A percentile compares a stretch with the other conserved stretches of the same genome.
Evolutionary conservation across 257 asterid species (phyloP).

Genomic region (Hygrophila difformis): DNA sequence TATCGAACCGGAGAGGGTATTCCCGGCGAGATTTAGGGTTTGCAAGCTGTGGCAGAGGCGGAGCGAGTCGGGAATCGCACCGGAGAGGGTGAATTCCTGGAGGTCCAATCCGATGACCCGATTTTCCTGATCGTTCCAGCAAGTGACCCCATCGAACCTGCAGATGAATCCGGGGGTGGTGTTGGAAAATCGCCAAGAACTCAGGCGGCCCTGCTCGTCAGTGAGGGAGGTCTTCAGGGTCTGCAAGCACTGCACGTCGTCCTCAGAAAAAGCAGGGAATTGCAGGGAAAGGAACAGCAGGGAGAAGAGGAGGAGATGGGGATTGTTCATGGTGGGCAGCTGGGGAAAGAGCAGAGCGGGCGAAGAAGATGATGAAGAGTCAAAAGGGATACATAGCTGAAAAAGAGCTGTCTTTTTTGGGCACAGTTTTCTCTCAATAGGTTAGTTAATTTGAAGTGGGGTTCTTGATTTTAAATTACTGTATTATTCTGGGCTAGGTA

Average conservation of each 20-base stretch:
- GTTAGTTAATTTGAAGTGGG: no score
- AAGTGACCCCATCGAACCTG: slow-evolving; percentile 38
- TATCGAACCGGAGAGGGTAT: slow-evolving; percentile 62
- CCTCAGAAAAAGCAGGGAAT: slow-evolving; percentile 24
- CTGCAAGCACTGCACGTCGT: slow-evolving; percentile 45
- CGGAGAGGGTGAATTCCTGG: slow-evolving; percentile 31
- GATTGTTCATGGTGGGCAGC: slow-evolving; percentile 13
- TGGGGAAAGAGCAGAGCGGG: no score
- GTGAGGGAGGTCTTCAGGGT: slow-evolving; percentile 33
- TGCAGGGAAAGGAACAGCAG: slow-evolving; percentile 11
- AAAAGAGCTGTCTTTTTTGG: no score
- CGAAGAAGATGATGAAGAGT: no score
- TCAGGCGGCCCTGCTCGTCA: slow-evolving; percentile 37
- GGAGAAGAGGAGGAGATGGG: slow-evolving; percentile 13
- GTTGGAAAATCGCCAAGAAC: slow-evolving; percentile 42
- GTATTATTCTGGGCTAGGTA: no score
- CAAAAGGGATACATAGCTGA: no score
- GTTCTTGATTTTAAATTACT: no score
- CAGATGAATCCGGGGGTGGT: slow-evolving; percentile 42
- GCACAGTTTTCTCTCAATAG: no score
- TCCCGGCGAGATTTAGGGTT: slow-evolving; percentile 64
- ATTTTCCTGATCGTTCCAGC: slow-evolving; percentile 69
- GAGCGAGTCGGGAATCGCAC: slow-evolving; percentile 38
- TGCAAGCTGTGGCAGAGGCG: slow-evolving; percentile 51
- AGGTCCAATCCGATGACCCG: slow-evolving; percentile 37